phyloP scores from a whole-genome alignment of 73 alveolate species.

The Symbiodinium natans region DNA sequence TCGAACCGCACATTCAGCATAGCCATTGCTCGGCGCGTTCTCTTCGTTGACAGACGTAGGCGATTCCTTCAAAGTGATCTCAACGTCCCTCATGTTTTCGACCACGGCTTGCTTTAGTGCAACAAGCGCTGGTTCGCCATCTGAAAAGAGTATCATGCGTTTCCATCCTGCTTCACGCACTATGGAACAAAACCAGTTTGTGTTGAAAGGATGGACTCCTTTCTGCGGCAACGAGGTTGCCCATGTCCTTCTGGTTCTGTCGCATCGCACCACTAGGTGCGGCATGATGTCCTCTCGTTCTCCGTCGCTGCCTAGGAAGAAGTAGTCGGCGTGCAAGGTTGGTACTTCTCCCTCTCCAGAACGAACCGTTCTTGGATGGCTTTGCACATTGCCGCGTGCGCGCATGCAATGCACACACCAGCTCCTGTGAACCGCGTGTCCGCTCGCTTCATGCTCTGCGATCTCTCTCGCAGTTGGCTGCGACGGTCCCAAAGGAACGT shows the following conservation, averaged over 20 bases:
- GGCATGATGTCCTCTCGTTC: background rate
- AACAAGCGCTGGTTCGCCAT: background rate
- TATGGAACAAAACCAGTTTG: background rate
- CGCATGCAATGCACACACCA: conserved; percentile 20
- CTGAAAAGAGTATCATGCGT: background rate
- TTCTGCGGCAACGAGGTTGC: background rate
- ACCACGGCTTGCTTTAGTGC: conserved; percentile 27
- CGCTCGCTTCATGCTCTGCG: conserved; percentile 27
- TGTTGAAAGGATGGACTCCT: background rate
- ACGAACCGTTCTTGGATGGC: background rate
- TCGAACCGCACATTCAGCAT: conserved; percentile 6
- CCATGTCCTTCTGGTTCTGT: background rate
- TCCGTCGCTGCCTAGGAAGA: background rate
- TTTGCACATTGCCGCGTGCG: background rate
- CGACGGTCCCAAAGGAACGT: background rate
- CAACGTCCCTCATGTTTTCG: background rate
- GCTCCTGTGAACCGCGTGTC: background rate
- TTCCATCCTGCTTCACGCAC: conserved; percentile 1
- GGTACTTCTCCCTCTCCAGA: background rate
- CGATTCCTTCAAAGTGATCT: background rate
- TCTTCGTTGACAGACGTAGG: background rate
- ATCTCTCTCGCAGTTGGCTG: background rate
- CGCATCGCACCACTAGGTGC: background rate
- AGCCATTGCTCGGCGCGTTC: conserved; percentile 5
- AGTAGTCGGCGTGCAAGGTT: conserved; percentile 3